Evolutionary conservation across 2,329 filamentous ascomycete genomes (phyloP).

Genomic region (Colletotrichum sp.): DNA sequence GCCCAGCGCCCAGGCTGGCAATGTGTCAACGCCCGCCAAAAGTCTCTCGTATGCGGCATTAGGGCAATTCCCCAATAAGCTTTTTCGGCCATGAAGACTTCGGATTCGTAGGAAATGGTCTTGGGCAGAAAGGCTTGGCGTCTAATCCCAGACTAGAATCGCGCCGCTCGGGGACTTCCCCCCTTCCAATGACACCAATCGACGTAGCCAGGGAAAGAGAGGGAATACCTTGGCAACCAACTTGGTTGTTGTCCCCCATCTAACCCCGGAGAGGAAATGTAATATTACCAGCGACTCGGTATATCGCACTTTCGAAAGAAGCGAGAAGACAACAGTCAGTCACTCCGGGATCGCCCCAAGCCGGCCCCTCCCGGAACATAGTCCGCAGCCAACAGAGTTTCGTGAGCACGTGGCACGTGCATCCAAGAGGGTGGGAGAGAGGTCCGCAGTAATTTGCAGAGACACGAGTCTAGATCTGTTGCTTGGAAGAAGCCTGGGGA

Average conservation of each 20-base stretch:
- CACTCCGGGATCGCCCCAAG: not conserved
- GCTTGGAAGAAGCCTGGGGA: not conserved
- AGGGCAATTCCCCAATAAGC: not conserved
- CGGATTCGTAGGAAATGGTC: not conserved
- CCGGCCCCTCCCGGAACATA: not conserved
- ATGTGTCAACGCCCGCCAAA: not conserved
- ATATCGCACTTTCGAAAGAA: not conserved
- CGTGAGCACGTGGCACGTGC: slow-evolving; percentile 10
- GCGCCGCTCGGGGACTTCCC: not conserved
- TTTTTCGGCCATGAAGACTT: not conserved
- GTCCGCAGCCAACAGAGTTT: not conserved
- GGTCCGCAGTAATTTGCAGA: not conserved
- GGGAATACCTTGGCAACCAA: not conserved
- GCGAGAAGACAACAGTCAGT: not conserved
- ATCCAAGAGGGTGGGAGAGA: not conserved
- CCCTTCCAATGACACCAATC: not conserved
- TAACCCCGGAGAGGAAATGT: not conserved
- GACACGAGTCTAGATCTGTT: not conserved
- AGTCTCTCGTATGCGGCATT: not conserved
- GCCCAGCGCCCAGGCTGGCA: not conserved
- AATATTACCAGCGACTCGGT: not conserved
- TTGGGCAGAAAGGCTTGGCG: not conserved
- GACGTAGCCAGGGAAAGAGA: not conserved
- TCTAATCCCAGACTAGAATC: not conserved
- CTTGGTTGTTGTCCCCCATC: not conserved